These are phyloP conservation scores for Seminavis robusta DNA, from an alignment of 108 stramenopile genomes.

Conservation along the genomic window DNA sequence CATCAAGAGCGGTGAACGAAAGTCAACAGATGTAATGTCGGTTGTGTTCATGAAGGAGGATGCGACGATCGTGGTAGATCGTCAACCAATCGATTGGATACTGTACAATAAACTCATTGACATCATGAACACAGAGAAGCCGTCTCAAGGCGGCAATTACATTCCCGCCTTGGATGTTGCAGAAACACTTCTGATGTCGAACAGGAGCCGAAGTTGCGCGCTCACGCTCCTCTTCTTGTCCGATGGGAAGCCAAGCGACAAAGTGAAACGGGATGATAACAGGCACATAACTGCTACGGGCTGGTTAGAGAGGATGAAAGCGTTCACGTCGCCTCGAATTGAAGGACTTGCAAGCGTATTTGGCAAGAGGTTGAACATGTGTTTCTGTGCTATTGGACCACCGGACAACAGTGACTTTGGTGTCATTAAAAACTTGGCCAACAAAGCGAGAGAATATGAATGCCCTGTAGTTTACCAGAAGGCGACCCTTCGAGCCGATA, in stretches of 20 bases:
- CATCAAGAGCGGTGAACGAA: neutral
- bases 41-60: constrained; percentile 26
- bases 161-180: constrained; percentile 25
- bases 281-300: too few species aligned
- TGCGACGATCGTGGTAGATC: constrained; percentile 9
- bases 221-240: constrained; percentile 29
- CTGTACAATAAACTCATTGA: constrained; percentile 39
- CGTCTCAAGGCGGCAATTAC: constrained; percentile 27
- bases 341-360: neutral
- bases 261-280: neutral
- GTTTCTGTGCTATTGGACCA: neutral
- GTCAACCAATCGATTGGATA: constrained; percentile 25
- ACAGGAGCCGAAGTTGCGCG: constrained; percentile 16
- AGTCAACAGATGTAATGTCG: constrained; percentile 15
- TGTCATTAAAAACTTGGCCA: neutral
- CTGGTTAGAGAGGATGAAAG: too few species aligned
- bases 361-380: neutral
- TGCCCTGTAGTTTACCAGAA: neutral
- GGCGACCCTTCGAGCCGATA: neutral
- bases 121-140: constrained; percentile 12
- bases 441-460: neutral
- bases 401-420: neutral
- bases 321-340: neutral
- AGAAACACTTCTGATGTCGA: constrained; percentile 13
- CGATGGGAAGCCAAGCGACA: constrained; percentile 31